Percentiles rank a stretch among this genome's conserved stretches.
phyloP scores from a whole-genome alignment of 2,329 filamentous ascomycete genomes.

The Beauveria varroae region DNA sequence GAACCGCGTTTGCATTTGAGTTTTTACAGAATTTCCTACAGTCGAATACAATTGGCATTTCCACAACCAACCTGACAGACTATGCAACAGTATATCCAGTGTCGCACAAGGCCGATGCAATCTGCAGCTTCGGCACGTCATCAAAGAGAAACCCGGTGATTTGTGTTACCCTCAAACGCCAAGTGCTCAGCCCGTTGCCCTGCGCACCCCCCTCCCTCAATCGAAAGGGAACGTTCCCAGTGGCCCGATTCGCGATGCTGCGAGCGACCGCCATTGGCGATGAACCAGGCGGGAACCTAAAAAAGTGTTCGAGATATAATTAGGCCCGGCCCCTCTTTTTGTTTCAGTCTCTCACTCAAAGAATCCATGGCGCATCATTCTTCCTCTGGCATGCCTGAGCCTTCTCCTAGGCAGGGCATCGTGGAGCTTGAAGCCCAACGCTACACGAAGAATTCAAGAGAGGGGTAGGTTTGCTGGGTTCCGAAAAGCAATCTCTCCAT shows the following conservation, averaged over 20 bases:
- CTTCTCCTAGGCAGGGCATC: not conserved
- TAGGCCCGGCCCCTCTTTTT: not conserved
- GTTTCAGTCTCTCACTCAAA: conserved; percentile 6
- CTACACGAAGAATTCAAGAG: not conserved
- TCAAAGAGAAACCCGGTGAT: not conserved
- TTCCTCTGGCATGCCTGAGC: not conserved
- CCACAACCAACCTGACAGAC: not conserved
- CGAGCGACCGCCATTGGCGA: not conserved
- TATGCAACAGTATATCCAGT: not conserved
- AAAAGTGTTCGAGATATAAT: not conserved
- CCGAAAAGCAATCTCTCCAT: not conserved
- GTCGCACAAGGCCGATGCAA: not conserved
- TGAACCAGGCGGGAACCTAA: not conserved
- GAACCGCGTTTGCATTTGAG: not conserved
- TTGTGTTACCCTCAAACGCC: conserved; percentile 5
- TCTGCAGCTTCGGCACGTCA: not conserved
- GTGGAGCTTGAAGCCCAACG: not conserved
- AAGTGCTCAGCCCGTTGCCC: not conserved
- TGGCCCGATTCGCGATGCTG: conserved; percentile 2
- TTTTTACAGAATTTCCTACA: not conserved
- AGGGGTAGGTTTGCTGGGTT: not conserved
- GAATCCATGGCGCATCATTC: not conserved
- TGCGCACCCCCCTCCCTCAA: not conserved
- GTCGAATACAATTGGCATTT: not conserved
- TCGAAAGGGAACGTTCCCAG: not conserved